Percentiles rank a stretch among this genome's conserved stretches.
These are phyloP conservation scores for Chlorella sp. DNA, from an alignment of 139 green algal species.

Conservation along the genomic window DNA sequence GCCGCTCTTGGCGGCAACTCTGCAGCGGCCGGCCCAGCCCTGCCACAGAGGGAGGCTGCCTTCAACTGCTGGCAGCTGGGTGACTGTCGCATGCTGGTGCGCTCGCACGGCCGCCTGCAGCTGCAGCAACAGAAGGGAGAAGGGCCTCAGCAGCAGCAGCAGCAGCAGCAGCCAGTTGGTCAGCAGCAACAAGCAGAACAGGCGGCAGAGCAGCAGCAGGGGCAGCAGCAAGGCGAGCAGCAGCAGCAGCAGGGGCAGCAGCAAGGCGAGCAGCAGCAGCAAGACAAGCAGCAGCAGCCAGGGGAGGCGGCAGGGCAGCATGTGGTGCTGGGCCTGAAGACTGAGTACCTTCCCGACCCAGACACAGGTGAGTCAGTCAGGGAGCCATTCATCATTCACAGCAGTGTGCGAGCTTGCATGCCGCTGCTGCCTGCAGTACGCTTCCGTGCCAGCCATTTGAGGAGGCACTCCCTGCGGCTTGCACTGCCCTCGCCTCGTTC, in stretches of 20 bases:
- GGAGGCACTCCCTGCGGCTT: too few relatives aligned
- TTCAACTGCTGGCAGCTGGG: slow-evolving; percentile 41
- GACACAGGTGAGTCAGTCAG: not conserved
- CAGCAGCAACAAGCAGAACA: not conserved
- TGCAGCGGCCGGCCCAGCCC: not conserved
- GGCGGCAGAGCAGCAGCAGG: not conserved
- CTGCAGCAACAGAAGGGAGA: not conserved
- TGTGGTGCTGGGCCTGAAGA: not conserved
- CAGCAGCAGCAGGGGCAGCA: too few relatives aligned
- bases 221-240: too few relatives aligned
- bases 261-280: too few relatives aligned
- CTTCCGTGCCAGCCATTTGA: too few relatives aligned
- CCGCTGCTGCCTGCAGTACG: too few relatives aligned
- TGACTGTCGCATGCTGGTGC: slow-evolving; percentile 20
- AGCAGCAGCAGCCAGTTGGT: not conserved
- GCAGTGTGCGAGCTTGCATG: too few relatives aligned
- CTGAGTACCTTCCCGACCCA: slow-evolving; percentile 25
- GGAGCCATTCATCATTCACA: too few relatives aligned
- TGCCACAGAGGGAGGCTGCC: not conserved
- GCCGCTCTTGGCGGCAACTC: not conserved
- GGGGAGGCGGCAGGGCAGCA: not conserved
- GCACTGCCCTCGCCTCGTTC: too few relatives aligned
- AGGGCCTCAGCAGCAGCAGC: not conserved
- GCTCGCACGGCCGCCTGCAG: slow-evolving; percentile 11
- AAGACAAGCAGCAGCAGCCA: not conserved